Evolutionary conservation across 2,329 filamentous ascomycete species (phyloP).

Genomic region (Botrytis elliptica): DNA sequence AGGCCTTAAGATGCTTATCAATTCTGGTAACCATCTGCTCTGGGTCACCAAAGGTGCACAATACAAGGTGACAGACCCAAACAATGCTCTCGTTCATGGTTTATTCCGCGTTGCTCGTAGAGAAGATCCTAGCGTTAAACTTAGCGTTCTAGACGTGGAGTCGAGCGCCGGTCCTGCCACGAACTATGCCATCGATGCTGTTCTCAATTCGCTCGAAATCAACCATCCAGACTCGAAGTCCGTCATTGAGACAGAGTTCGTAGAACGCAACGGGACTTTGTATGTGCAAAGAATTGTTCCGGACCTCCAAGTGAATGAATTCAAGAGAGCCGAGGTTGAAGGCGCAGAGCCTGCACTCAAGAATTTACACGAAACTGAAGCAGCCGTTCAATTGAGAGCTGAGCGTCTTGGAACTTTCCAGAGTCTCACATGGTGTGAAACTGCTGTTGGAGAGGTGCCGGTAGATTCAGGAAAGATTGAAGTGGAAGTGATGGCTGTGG

Average conservation of each 20-base stretch:
- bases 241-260: conserved; percentile 35
- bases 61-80: conserved; percentile 35
- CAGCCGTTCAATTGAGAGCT: conserved; percentile 11
- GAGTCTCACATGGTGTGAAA: conserved; percentile 22
- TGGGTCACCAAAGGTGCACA: conserved; percentile 41
- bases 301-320: conserved; percentile 26
- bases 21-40: conserved; percentile 29
- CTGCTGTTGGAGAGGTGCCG: not conserved
- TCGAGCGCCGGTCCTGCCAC: conserved; percentile 6
- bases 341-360: not conserved
- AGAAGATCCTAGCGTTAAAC: conserved; percentile 23
- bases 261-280: conserved; percentile 36
- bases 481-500: conserved; percentile 31
- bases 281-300: conserved; percentile 34
- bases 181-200: not conserved
- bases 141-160: conserved; percentile 28
- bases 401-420: conserved; percentile 24
- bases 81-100: conserved; percentile 39
- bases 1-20: conserved; percentile 20
- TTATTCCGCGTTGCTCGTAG: conserved; percentile 36
- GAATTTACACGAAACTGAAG: conserved; percentile 15
- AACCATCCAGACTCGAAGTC: not conserved
- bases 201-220: conserved; percentile 2
- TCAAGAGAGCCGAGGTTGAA: conserved; percentile 1
- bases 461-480: conserved; percentile 22